A percentile compares a stretch with the other conserved stretches of the same genome.
Conservation (phyloP, 805 yeast genomes). For the Monosporozyma aerobia region DNA sequence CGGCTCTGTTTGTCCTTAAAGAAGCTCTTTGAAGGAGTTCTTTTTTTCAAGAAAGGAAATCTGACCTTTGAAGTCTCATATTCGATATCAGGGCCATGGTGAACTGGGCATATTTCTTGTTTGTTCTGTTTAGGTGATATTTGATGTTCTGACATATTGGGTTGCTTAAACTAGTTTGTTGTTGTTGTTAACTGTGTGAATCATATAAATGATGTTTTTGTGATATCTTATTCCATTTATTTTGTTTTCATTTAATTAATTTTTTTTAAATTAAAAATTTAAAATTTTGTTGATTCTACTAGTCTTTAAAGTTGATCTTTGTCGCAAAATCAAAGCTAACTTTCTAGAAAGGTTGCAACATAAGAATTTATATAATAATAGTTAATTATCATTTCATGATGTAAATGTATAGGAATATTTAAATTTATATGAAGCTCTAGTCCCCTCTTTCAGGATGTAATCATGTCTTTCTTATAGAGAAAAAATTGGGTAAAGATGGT, state of each 20-base stretch:
- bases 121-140: not conserved
- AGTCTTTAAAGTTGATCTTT: not conserved
- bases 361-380: not conserved
- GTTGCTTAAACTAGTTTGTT: not conserved
- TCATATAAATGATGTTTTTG: not conserved
- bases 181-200: not conserved
- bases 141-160: not conserved
- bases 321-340: not conserved
- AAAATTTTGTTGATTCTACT: not conserved
- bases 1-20: not conserved
- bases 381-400: not conserved
- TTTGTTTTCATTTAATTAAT: no score
- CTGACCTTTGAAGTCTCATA: not conserved
- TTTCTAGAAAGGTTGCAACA: not conserved
- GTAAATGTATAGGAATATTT: not conserved
- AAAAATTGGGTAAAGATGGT: constrained; percentile 81
- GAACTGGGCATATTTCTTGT: not conserved
- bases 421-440: not conserved
- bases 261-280: not conserved
- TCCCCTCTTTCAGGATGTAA: not conserved
- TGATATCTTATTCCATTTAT: not conserved
- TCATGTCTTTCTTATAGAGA: constrained; percentile 38
- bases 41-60: not conserved
- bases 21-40: not conserved
- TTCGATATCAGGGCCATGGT: not conserved